Evolutionary conservation across 805 yeast genomes (phyloP), one percentile per base, ranked within the genome.

Genomic region (Candida michaelii): DNA sequence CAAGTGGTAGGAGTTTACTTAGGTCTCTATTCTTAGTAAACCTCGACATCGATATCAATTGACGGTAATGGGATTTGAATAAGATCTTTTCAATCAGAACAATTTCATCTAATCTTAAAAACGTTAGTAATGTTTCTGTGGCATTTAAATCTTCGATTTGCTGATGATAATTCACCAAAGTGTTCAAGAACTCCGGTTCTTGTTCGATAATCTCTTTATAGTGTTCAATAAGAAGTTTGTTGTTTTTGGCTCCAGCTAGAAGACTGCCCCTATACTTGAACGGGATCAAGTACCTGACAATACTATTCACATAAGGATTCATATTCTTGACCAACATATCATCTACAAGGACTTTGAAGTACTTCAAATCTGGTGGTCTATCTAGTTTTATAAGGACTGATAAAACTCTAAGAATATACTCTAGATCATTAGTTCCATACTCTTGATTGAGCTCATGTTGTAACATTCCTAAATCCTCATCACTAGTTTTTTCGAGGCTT

Each of bases 141-240:
- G 57, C 48, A 2, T 30, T 45, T 8, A 14, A 23, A 23, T 65
- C 54, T 2, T 53, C 45, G 3, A 59, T 49, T 3, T 35, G 21
- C 9, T 53, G 48, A 27, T 62, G 60, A 45, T 60, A 66, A 9
- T 45, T 40, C 8, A 67, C 42, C 13, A 70, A 50, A 6, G 59
- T 49, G 3, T 37, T 43, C 15, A 70, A 36, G n/a, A 67, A 48
- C 10, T 54, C 51, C 0, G 74, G 72, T 15, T 58, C 53, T 27
- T 50, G 37, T 41, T 63, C 61, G 5, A 70, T 51, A 2, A 59
- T 35, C 8, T 50, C 51, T 12, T 49, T 46, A 39, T 59, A 62
- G 30, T 62, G 63, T 34, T 46, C 42, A 1, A 54, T 48, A n/a
- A 51, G 34, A 11, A 53, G 40, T 9, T 17, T 34, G 3, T 32